A percentile compares a stretch with the other conserved stretches of the same genome.
Evolutionary conservation across 352 stramenopile species (phyloP).

Genomic region (Aphanomyces euteiches): DNA sequence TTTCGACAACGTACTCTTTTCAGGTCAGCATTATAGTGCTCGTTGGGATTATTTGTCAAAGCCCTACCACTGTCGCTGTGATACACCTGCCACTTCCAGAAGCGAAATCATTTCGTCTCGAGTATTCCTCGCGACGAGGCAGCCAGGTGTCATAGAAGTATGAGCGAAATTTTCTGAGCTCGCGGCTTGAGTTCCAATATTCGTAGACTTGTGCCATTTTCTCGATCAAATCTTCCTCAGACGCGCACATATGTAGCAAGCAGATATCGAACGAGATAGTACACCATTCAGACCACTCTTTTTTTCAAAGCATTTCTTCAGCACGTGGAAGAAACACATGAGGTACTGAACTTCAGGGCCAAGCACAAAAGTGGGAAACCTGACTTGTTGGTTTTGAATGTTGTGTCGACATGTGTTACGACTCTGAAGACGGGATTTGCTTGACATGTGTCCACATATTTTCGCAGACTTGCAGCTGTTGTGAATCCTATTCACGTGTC

Average conservation of each 20-base stretch:
- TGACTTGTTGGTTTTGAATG: background rate
- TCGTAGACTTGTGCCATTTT: background rate
- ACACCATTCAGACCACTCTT: background rate
- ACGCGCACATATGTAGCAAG: background rate
- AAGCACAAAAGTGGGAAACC: conserved; percentile 2
- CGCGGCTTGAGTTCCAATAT: background rate
- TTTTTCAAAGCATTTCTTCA: background rate
- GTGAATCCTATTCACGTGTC: background rate
- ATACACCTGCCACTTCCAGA: background rate
- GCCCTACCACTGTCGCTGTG: background rate
- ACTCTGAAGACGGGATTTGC: background rate
- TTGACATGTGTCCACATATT: background rate
- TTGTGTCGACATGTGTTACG: background rate
- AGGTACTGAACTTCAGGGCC: background rate
- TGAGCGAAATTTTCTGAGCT: background rate
- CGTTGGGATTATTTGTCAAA: conserved; percentile 1
- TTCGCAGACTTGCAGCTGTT: background rate
- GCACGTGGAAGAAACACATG: background rate
- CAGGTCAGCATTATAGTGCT: background rate
- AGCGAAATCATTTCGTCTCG: no score
- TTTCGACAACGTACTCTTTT: background rate
- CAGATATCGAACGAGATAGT: background rate
- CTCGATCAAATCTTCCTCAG: background rate
- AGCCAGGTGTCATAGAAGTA: background rate
- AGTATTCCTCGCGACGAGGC: no score